Base-by-base conservation (phyloP, 2,329 filamentous ascomycete species). In the Ascochyta lentis region DNA sequence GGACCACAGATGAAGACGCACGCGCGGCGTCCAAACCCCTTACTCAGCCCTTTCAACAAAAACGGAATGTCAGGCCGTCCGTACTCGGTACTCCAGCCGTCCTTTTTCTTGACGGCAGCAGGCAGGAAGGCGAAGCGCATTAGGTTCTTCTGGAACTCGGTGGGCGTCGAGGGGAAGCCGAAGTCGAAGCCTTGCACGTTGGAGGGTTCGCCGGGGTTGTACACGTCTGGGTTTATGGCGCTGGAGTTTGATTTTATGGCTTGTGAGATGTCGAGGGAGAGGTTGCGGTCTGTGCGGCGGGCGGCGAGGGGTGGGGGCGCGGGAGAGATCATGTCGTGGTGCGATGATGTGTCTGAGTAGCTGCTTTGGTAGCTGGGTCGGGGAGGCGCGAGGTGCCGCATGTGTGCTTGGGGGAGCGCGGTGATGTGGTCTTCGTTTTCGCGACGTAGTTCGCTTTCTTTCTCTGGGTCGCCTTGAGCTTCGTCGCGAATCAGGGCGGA, bases 1-100 rank as follows among this genome's bases (percentile, higher is more conserved):
- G 94, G 94, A 0, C 94, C 94, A 70, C 94, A 98, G 13, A 98
- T 93, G 74, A 96, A 96, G 6, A 97, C 91, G 64, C 92, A 94
- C 3, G 91, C 92, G 54, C 92, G 81, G 40, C 89, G 82, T 1
- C 94, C 93, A 54, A 96, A 89, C 48, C 87, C 88, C n/a, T 87
- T 89, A 4, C 91, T 90, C 84, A 92, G 89, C 61, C 95, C 87
- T 68, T 86, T 88, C 49, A 98, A 83, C 86, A 96, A 91, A 73
- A 89, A 94, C 1, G 91, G 89, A 33, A 98, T 84, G 65, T 96
- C 89, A 0, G 94, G 94, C 0, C 94, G 86, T 16, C 92, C 92
- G 75, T 97, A 97, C 77, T 97, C 93, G 13, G 95, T 92, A 61
- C 86, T 90, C 92, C 94, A 96, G 50, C 92, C 91, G 63, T 91